Conservation (phyloP, 2,329 filamentous ascomycete genomes). For the Coleophoma cylindrospora region DNA sequence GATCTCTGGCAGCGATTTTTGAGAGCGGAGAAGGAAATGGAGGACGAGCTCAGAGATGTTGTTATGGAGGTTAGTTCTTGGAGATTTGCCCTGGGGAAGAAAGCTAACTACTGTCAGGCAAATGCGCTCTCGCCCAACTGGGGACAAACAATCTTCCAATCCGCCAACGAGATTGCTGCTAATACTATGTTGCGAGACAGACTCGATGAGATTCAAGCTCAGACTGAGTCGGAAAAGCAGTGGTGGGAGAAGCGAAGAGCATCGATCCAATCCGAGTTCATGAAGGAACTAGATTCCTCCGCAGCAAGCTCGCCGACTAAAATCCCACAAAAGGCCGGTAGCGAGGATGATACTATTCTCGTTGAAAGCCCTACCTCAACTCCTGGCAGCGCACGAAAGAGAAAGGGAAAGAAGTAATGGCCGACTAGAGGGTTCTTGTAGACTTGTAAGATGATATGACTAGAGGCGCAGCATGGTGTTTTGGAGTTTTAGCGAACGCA, state of each 20-base stretch:
- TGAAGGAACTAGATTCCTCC: conserved; percentile 75
- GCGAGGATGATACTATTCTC: conserved; percentile 72
- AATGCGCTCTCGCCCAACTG: conserved; percentile 85
- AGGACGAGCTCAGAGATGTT: conserved; percentile 91
- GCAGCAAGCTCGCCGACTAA: conserved; percentile 38
- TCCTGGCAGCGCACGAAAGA: conserved; percentile 46
- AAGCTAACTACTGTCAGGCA: conserved; percentile 51
- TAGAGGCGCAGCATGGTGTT: too few species aligned
- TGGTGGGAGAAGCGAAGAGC: conserved; percentile 89
- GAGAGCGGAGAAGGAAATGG: conserved; percentile 94
- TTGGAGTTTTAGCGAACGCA: background rate
- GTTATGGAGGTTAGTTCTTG: conserved; percentile 69
- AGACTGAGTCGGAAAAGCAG: conserved; percentile 68
- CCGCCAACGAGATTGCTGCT: conserved; percentile 90
- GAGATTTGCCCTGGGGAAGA: too few species aligned
- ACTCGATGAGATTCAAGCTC: conserved; percentile 69
- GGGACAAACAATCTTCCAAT: conserved; percentile 96
- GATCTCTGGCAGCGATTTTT: conserved; percentile 92
- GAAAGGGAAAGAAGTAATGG: conserved; percentile 58
- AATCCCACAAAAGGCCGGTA: conserved; percentile 35
- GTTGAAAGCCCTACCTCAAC: conserved; percentile 48
- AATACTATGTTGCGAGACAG: conserved; percentile 73
- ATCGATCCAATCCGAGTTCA: conserved; percentile 69
- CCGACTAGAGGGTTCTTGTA: background rate
- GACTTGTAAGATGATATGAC: conserved; percentile 5